Base-by-base conservation (phyloP, 768 basidiomycete species). In the Dendrothele bispora region DNA sequence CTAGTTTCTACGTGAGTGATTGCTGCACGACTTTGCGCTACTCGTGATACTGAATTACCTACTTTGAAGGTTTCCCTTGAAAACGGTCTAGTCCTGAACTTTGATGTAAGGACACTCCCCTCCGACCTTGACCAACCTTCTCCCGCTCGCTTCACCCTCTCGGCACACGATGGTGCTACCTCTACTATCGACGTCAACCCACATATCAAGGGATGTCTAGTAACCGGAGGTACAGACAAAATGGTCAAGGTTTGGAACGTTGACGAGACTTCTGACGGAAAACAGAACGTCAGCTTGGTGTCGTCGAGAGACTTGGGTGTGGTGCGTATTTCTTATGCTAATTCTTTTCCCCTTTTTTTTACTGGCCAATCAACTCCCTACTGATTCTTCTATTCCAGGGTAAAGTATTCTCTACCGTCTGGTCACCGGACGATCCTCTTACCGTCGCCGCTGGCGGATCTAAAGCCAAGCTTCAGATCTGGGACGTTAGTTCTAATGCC, bases 201-300 rank as follows among this genome's bases (percentile, higher is more conserved):
- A 4, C 84, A 91, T 60, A 77, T 98, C 32, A 83, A 81, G 45
- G 97, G 97, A 1, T 95, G 91, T 65, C 73, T 99, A 55, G 91
- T 80, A 15, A 98, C 97, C 0, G 97, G 95, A 17, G 97, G 97
- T 2, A 85, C 87, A 17, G 97, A 98, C 74, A 97, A 95, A 63
- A 71, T 91, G 27, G 91, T 97, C 63, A 98, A 98, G 66, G 75
- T 98, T 4, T 99, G 97, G 97, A 98, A 98, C 60, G 73, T 95
- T 39, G 73, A 70, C 35, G 86, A 88, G 51, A 83, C 82, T 38
- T 74, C 75, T 15, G 73, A 71, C 6, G 83, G 78, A 24, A 88
- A 87, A 69, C 74, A 81, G 28, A 80, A 80, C 46, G 89, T 95
- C 60, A 89, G 84, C 62, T 73, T 95, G 53, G 91, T 93, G 15